Base-by-base conservation (phyloP, 139 green algal species). In the Tetradesmus obliquus region DNA sequence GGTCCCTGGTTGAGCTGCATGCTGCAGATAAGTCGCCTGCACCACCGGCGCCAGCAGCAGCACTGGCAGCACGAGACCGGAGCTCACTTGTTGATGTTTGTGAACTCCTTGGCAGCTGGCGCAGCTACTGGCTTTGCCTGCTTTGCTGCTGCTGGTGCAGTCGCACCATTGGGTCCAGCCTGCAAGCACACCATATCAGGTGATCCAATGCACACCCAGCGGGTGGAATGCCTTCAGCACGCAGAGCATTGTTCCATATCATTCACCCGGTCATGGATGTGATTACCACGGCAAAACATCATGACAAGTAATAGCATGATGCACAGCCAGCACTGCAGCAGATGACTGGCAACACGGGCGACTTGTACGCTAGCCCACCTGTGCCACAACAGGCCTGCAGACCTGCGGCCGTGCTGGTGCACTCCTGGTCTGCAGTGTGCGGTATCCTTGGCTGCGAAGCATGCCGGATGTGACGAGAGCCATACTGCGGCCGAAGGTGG, bases 21-120 rank as follows among this genome's bases (percentile, higher is more conserved):
- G 20, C 6, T 12, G 32, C 32, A 45, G 32, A 45, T 45, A 45
- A 45, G 32, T 45, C 32, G 32, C 32, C 32, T 45, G 32, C 32
- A 45, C 32, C 32, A 45, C 32, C 13, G 66, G 13, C 66, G 12
- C 4, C 24, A 82, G 24, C 74, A 82, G 74, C 79, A 83, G 9
- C 12, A 83, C 17, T 55, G 5, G 79, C 24, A 83, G 32, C 80
- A 24, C 22, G 54, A 55, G 1, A 32, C n/a, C 3, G 58, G 20
- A 45, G 22, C 87, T 69, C 54, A 91, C 79, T 55, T 88, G 89
- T 92, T 92, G 51, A 84, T 92, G 82, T 92, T 92, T 32, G 89
- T 92, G 82, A 92, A 92, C 51, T 69, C 22, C 71, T 84, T 84
- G 54, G 51, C 76, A 3, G 66, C 81, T 45, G 82, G 82, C 8